Base-by-base conservation (phyloP, 768 basidiomycete species). In the Tylopilus intermedius region DNA sequence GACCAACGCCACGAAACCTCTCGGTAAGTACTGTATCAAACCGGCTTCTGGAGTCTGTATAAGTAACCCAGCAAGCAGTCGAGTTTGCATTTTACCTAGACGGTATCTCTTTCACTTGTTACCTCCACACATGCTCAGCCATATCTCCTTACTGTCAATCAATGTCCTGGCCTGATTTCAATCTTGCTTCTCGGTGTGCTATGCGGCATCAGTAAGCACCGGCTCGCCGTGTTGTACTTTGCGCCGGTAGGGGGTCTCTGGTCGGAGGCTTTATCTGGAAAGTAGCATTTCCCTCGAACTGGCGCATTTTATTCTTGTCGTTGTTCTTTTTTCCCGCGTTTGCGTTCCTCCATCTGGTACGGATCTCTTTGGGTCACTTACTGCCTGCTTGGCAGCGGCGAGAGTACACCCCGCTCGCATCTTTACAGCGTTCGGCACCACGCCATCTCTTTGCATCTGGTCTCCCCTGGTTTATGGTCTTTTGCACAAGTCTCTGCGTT, bases 231-330 rank as follows among this genome's bases (percentile, higher is more conserved):
- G 1, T 29, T 38, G 45, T 65, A 59, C 57, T 50, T 65, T 6
- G 9, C 13, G 0, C 2, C 40, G 0, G 49, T 5, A 38, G 38
- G 38, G n/a, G 38, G 18, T 5, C n/a, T 18, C n/a, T 38, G 38
- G 38, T 18, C 7, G 15, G 5, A 18, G 2, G n/a, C 0, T 10
- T 6, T 3, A 45, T 65, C 39, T 63, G 63, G 63, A 51, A 45
- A 33, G 55, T 57, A 0, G 57, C 50, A 0, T 63, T 65, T 42
- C 63, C 62, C 1, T 15, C 35, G 4, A 65, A 53, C 30, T 63
- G 62, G 62, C 63, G 53, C 32, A 1, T 62, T 0, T 1, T 60
- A 1, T 39, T 63, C 46, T 9, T 63, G 24, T 53, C 39, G 1
- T 29, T 65, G 32, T 59, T 51, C 13, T 47, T 51, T 1, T 44